These are phyloP conservation scores for Trametes sp. DNA, from an alignment of 1,284 basidiomycete genomes.

Conservation along the genomic window DNA sequence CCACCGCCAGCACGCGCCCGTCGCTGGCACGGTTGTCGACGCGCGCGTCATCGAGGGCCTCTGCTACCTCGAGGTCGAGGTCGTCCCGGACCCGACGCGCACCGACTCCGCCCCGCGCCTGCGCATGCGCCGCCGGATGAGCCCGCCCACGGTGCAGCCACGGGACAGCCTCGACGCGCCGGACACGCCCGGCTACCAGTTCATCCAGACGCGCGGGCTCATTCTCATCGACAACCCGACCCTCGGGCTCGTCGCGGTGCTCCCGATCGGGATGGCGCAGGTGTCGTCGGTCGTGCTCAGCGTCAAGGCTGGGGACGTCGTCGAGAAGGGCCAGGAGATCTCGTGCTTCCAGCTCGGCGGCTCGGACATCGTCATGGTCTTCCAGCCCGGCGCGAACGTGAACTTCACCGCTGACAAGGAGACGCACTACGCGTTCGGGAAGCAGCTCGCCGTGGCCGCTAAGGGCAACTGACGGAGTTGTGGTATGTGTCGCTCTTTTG, in stretches of 20 bases:
- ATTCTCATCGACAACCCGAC: constrained; percentile 30
- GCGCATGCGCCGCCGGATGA: constrained; percentile 21
- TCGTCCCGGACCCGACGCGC: not conserved
- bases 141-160: not conserved
- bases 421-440: constrained; percentile 30
- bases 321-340: constrained; percentile 34
- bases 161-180: constrained; percentile 26
- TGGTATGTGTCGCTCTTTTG: not conserved
- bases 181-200: constrained; percentile 36
- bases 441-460: not conserved
- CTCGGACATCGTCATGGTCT: constrained; percentile 36
- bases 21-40: constrained; percentile 30
- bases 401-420: constrained; percentile 20
- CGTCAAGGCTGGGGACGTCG: constrained; percentile 24
- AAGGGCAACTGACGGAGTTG: not conserved
- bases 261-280: constrained; percentile 38
- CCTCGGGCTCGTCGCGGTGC: constrained; percentile 34
- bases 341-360: constrained; percentile 34
- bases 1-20: constrained; percentile 36
- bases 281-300: constrained; percentile 34
- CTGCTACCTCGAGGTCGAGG: constrained; percentile 27
- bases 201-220: constrained; percentile 35
- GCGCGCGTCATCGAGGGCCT: constrained; percentile 33
- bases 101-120: constrained; percentile 4
- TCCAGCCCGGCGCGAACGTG: constrained; percentile 33